These are phyloP conservation scores for Tetrahymena malaccensis DNA, from an alignment of 73 alveolate species.

Conservation along the genomic window DNA sequence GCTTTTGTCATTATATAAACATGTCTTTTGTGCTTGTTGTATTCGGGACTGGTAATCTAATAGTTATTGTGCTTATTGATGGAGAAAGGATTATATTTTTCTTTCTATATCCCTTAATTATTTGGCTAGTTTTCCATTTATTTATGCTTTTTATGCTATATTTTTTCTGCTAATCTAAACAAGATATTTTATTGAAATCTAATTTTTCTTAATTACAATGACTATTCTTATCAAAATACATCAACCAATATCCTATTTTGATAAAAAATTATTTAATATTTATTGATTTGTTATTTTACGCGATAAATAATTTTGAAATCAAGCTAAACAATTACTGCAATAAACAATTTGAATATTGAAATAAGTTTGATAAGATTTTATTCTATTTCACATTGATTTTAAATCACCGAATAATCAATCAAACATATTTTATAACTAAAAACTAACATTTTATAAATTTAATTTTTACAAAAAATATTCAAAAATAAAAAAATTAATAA, in stretches of 20 bases:
- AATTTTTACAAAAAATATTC: too few relatives aligned
- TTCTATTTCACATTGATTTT: too few relatives aligned
- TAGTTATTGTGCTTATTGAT: background rate
- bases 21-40: slow-evolving; percentile 44
- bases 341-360: background rate
- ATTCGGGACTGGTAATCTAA: slow-evolving; percentile 10
- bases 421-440: too few relatives aligned
- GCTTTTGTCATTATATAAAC: slow-evolving; percentile 69
- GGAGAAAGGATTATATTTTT: background rate
- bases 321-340: background rate
- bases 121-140: background rate
- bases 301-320: background rate
- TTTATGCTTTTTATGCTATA: background rate
- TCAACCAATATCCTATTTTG: background rate
- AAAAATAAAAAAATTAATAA: too few relatives aligned
- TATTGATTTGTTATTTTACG: background rate
- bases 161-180: background rate
- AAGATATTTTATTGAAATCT: background rate
- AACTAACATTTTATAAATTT: too few relatives aligned
- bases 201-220: background rate
- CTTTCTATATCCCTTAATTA: background rate
- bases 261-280: background rate
- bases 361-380: background rate
- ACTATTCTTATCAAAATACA: background rate
- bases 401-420: background rate